Base-by-base conservation (phyloP, 768 basidiomycete species). In the Auricularia auricula-judae region DNA sequence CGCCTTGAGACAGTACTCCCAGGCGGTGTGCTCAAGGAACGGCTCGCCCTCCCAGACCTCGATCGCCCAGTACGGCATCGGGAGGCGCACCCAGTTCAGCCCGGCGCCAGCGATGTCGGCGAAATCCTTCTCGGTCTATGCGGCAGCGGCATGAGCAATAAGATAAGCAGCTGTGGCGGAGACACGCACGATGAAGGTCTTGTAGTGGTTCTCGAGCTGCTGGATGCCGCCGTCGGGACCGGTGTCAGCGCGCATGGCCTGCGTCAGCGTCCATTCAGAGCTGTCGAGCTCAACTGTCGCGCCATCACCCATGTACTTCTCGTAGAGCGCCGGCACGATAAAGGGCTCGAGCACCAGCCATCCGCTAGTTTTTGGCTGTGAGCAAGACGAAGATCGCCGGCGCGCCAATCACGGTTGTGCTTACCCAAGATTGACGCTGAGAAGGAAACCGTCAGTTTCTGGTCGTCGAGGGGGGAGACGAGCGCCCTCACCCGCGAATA, bases 31-130 rank as follows among this genome's bases (percentile, higher is more conserved):
- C 3, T 81, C 81, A 11, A 93, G 75, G 75, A 86, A 94, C 4
- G 93, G 91, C 72, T 94, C 92, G 36, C 82, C 83, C 23, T 77
- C 74, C 79, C 84, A 85, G 10, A 82, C 85, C 67, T 91, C 88
- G 68, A 94, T 86, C 5, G 88, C 88, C 93, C 93, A 96, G 75
- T 84, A 94, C 2, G 88, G 84, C 51, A 94, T 81, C 1, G 91
- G 89, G 54, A 94, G 75, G 2, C 91, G 82, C 54, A 95, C 75
- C 81, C 87, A 94, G 76, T 91, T 93, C 61, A 94, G 76, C 3
- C 93, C 93, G 35, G 91, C 92, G 47, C 84, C 88, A 56, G 93
- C 91, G 66, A 97, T 95, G 71, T 86, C 78, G 43, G 93, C 93
- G 66, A 95, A 86, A 76, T 96, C 93, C 76, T 89, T 77, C 72